Conservation (phyloP, 1,284 basidiomycete genomes). For the Amylostereum chailletii region DNA sequence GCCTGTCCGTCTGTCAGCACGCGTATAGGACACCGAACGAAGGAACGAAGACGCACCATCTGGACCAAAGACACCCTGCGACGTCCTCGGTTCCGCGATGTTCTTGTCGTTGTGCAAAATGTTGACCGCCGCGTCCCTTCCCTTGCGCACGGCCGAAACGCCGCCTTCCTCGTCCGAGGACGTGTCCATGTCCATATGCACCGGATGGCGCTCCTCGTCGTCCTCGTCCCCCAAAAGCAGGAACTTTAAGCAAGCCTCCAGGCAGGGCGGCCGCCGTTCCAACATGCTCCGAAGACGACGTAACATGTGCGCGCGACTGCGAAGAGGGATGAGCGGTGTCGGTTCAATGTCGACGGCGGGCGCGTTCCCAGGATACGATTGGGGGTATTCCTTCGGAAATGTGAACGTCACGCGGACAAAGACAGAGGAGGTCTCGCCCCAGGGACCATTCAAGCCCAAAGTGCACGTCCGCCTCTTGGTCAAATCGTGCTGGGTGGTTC, state of each 20-base stretch:
- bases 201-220: slow-evolving; percentile 21
- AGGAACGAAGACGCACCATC: slow-evolving; percentile 46
- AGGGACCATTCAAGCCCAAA: slow-evolving; percentile 82
- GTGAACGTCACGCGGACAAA: slow-evolving; percentile 88
- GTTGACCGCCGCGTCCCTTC: slow-evolving; percentile 41
- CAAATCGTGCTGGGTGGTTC: slow-evolving; percentile 56
- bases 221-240: slow-evolving; percentile 63
- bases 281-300: slow-evolving; percentile 67
- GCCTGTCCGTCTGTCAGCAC: slow-evolving; percentile 32
- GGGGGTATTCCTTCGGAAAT: slow-evolving; percentile 81
- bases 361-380: slow-evolving; percentile 49
- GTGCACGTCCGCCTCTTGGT: slow-evolving; percentile 77
- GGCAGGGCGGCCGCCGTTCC: slow-evolving; percentile 63
- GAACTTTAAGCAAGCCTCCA: slow-evolving; percentile 77
- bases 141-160: slow-evolving; percentile 23
- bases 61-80: slow-evolving; percentile 79
- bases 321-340: slow-evolving; percentile 71
- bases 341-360: slow-evolving; percentile 80
- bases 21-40: background rate
- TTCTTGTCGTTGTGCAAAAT: slow-evolving; percentile 62
- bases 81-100: slow-evolving; percentile 70
- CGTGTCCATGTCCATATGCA: slow-evolving; percentile 12
- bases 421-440: slow-evolving; percentile 74
- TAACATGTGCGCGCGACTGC: slow-evolving; percentile 69
- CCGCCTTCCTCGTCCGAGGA: slow-evolving; percentile 16